Evolutionary conservation across 208 protist species (phyloP).

Genomic region (Strigomonas culicis): DNA sequence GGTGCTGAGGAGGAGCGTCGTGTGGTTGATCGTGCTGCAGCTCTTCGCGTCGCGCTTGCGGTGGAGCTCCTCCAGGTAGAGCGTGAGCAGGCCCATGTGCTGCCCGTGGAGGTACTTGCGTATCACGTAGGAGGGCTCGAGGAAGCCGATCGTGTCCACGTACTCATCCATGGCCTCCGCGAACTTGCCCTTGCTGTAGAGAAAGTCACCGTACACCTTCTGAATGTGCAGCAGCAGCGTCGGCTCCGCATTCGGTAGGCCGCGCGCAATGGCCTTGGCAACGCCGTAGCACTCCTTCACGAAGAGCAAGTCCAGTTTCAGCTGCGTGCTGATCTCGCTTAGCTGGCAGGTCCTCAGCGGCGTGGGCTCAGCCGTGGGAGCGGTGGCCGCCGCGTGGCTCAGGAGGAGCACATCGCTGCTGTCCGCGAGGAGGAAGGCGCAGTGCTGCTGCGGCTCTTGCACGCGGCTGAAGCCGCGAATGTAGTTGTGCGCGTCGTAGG

Average conservation of each 20-base stretch:
- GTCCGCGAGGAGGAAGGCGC: slow-evolving; percentile 78
- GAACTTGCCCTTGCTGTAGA: slow-evolving; percentile 79
- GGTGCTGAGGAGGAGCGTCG: slow-evolving; percentile 96
- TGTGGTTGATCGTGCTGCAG: slow-evolving; percentile 93
- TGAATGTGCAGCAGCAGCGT: slow-evolving; percentile 90
- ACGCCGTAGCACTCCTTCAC: slow-evolving; percentile 93
- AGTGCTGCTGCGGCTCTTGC: slow-evolving; percentile 58
- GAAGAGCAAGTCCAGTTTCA: slow-evolving; percentile 95
- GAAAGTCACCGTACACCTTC: slow-evolving; percentile 93
- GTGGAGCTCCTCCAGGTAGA: slow-evolving; percentile 92
- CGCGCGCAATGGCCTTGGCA: slow-evolving; percentile 90
- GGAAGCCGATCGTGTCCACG: slow-evolving; percentile 88
- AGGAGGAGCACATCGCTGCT: slow-evolving; percentile 81
- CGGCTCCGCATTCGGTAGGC: slow-evolving; percentile 28
- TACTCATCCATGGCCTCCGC: slow-evolving; percentile 93
- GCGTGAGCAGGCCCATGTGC: slow-evolving; percentile 91
- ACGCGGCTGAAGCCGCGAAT: slow-evolving; percentile 81
- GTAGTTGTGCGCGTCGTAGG: slow-evolving; percentile 90
- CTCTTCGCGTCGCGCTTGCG: slow-evolving; percentile 29
- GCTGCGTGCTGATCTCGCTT: slow-evolving; percentile 90
- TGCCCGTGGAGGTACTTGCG: slow-evolving; percentile 94
- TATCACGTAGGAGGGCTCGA: slow-evolving; percentile 98
- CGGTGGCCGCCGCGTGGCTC: slow-evolving; percentile 6
- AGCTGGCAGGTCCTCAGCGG: slow-evolving; percentile 33
- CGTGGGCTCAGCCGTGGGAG: neutral